Evolutionary conservation across 1,284 basidiomycete species (phyloP).

Genomic region (Peniophora sp.): DNA sequence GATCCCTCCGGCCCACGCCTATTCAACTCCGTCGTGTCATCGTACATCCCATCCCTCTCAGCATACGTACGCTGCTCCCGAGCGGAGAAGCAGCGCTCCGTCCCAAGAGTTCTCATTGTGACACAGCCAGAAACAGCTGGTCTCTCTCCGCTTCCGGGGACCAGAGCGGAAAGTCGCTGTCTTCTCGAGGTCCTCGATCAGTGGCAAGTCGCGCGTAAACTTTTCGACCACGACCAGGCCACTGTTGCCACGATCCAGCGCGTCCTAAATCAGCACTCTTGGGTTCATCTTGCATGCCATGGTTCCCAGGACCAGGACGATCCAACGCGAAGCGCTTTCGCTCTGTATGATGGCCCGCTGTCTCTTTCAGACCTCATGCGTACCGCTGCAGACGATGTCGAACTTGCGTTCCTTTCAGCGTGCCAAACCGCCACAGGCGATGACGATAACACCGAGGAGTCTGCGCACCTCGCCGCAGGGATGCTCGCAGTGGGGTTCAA

Average conservation of each 20-base stretch:
- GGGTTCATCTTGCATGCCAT: conserved; percentile 1
- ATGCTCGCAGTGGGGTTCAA: conserved; percentile 10
- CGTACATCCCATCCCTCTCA: not conserved
- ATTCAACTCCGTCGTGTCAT: not conserved
- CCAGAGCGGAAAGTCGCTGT: not conserved
- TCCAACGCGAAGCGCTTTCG: not conserved
- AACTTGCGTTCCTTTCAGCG: conserved; percentile 8
- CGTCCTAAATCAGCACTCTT: not conserved
- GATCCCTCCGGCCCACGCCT: not conserved
- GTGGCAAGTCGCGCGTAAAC: not conserved
- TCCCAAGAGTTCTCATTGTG: not conserved
- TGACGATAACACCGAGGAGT: conserved; percentile 8
- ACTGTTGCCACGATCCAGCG: not conserved
- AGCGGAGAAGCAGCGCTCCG: not conserved
- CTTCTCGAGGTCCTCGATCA: not conserved
- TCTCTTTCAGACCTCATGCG: not conserved
- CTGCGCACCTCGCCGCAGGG: conserved; percentile 12
- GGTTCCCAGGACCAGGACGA: not conserved
- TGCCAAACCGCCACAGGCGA: conserved; percentile 14
- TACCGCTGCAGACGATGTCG: not conserved
- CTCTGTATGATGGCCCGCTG: not conserved
- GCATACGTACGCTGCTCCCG: not conserved
- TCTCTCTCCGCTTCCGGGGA: not conserved
- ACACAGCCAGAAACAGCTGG: not conserved
- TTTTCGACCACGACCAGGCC: not conserved